Percentiles rank a stretch among this genome's conserved stretches.
Conservation (phyloP, 164 flowering plant species). For the Nymphaea colorata region DNA sequence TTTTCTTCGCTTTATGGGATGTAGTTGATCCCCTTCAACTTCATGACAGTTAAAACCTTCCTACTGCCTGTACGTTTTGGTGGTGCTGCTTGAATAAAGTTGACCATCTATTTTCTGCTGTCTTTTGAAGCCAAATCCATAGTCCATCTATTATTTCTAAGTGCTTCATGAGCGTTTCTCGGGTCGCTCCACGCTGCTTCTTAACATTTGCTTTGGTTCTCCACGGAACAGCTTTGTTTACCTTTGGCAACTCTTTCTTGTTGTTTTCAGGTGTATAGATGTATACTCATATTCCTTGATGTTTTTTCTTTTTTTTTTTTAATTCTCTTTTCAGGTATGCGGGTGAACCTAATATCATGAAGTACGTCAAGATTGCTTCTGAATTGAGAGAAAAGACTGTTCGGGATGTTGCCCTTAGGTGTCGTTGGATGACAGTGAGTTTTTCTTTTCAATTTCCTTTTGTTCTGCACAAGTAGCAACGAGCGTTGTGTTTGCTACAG, state of each 20-base stretch:
- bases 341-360: slow-evolving; percentile 69
- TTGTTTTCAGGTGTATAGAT: neutral
- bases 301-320: neutral
- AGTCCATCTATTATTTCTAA: neutral
- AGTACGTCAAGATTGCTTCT: slow-evolving; percentile 83
- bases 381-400: slow-evolving; percentile 72
- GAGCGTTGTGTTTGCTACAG: neutral
- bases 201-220: neutral
- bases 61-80: too few relatives aligned
- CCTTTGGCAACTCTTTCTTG: neutral
- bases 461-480: neutral
- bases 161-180: neutral
- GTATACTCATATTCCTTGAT: neutral
- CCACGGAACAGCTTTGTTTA: neutral
- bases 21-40: too few relatives aligned
- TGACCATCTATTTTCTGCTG: too few relatives aligned
- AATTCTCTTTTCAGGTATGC: slow-evolving; percentile 30
- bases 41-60: too few relatives aligned
- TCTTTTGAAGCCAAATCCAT: too few relatives aligned
- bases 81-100: too few relatives aligned
- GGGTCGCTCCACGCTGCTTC: neutral
- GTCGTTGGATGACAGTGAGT: slow-evolving; percentile 89
- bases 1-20: too few relatives aligned
- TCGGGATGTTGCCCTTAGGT: slow-evolving; percentile 95
- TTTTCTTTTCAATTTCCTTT: slow-evolving; percentile 4